phyloP scores from a whole-genome alignment of 176 grass and related monocot genomes.

The Musa beccarii region DNA sequence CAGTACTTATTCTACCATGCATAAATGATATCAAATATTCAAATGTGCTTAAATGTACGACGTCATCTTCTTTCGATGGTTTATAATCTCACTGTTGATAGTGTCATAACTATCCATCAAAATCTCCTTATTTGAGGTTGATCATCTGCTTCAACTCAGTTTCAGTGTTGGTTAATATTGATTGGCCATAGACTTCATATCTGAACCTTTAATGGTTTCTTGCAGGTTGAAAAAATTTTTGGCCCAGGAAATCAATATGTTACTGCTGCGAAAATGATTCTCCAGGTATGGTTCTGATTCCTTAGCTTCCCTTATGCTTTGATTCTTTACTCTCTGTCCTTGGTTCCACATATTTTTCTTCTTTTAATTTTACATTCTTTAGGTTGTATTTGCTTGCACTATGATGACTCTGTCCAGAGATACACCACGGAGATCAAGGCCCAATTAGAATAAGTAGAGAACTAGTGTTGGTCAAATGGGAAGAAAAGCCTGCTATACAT shows the following conservation, averaged over 20 bases:
- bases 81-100: not conserved
- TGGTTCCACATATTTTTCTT: not conserved
- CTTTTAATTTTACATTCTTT: not conserved
- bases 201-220: not conserved
- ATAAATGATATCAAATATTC: not conserved
- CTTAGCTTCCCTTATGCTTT: not conserved
- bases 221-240: constrained; percentile 91
- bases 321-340: not conserved
- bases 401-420: not conserved
- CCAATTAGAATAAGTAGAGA: not conserved
- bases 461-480: not conserved
- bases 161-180: not conserved
- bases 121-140: not conserved
- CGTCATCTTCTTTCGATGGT: not conserved
- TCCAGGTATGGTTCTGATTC: constrained; percentile 53
- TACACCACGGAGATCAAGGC: too few species aligned
- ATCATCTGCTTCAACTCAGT: not conserved
- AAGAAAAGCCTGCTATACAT: not conserved
- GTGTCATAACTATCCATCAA: not conserved
- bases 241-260: constrained; percentile 98
- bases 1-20: too few species aligned
- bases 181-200: not conserved
- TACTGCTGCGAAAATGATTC: constrained; percentile 99
- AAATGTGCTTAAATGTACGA: not conserved
- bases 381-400: not conserved